These are phyloP conservation scores for Canavalia gladiata DNA, from an alignment of 306 rosid genomes.

Conservation along the genomic window DNA sequence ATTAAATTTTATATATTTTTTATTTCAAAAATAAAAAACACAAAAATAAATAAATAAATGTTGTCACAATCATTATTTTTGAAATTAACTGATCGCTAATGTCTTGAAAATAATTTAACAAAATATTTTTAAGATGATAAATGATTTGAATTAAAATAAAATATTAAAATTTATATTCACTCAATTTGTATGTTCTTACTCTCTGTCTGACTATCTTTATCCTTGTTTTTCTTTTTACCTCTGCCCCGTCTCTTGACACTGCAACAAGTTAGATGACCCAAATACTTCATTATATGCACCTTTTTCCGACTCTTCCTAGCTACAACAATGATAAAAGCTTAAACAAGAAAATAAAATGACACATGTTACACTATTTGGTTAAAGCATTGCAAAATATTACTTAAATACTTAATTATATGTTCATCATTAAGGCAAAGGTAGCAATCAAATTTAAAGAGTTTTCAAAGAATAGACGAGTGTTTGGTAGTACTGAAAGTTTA, in stretches of 20 bases:
- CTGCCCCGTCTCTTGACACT: not conserved
- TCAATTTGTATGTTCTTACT: no score
- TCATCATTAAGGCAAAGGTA: slow-evolving; percentile 38
- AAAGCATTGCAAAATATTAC: slow-evolving; percentile 6
- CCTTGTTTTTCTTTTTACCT: not conserved
- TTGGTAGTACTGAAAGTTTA: slow-evolving; percentile 45
- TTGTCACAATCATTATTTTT: no score
- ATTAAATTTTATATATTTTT: no score
- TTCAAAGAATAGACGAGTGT: slow-evolving; percentile 33
- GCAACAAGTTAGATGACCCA: not conserved
- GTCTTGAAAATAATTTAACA: no score
- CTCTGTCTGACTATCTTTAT: not conserved
- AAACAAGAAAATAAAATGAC: slow-evolving; percentile 9
- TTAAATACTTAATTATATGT: not conserved
- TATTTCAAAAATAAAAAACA: no score
- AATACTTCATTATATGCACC: not conserved
- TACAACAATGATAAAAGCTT: not conserved
- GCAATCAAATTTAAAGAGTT: slow-evolving; percentile 49
- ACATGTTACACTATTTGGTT: not conserved
- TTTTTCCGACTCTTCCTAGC: not conserved
- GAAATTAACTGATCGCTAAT: no score
- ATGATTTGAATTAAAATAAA: no score
- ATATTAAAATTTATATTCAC: no score
- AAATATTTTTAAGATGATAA: no score
- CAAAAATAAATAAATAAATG: no score